phyloP scores from a whole-genome alignment of 352 stramenopile genomes.

The Lagenidium giganteum region DNA sequence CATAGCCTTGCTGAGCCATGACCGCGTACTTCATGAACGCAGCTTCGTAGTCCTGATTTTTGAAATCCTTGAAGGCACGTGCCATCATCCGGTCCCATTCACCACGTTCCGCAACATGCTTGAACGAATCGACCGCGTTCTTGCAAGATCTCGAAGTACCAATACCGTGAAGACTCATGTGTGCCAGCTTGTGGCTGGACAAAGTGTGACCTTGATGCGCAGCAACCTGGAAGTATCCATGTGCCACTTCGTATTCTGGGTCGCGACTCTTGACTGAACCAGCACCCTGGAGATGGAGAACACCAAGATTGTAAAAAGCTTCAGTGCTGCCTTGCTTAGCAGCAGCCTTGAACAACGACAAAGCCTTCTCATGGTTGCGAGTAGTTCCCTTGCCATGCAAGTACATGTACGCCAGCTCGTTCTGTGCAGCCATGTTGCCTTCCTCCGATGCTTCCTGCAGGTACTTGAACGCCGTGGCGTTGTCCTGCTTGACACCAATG shows the following conservation, averaged over 20 bases:
- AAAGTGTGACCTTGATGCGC: constrained; percentile 87
- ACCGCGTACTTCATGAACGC: constrained; percentile 87
- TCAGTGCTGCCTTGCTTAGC: constrained; percentile 85
- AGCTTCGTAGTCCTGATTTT: constrained; percentile 77
- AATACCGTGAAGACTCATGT: constrained; percentile 87
- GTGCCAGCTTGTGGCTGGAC: constrained; percentile 81
- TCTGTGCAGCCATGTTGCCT: constrained; percentile 70
- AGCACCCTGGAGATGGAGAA: constrained; percentile 65
- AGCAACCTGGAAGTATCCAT: constrained; percentile 85
- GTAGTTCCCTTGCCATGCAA: constrained; percentile 56
- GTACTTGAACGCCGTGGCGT: constrained; percentile 63
- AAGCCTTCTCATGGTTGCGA: constrained; percentile 50
- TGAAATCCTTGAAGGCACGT: constrained; percentile 66
- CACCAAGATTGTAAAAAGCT: constrained; percentile 85
- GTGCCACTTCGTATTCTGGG: constrained; percentile 75
- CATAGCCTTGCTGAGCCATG: constrained; percentile 89
- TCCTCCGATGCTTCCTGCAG: constrained; percentile 73
- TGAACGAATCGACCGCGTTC: constrained; percentile 83
- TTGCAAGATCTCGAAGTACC: constrained; percentile 74
- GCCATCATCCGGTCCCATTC: constrained; percentile 72
- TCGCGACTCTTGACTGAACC: constrained; percentile 18
- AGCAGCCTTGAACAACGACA: constrained; percentile 63
- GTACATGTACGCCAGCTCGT: constrained; percentile 81
- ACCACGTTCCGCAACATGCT: constrained; percentile 85
- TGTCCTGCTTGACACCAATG: constrained; percentile 67